Evolutionary conservation across 2,329 filamentous ascomycete genomes (phyloP).

Genomic region (Hyphodiscus sp.): DNA sequence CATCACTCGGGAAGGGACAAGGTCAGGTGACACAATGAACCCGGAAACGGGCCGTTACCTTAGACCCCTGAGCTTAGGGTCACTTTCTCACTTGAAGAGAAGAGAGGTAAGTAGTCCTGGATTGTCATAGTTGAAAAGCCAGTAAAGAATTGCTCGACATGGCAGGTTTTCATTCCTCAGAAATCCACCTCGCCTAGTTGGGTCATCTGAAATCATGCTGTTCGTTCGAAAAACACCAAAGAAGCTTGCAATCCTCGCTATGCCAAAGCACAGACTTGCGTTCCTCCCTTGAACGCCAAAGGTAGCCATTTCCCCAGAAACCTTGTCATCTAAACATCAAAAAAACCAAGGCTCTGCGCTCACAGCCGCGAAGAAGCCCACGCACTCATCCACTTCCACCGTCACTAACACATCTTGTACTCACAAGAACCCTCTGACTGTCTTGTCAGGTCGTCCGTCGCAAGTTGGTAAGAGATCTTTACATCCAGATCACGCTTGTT

Average conservation of each 20-base stretch:
- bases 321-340: conserved; percentile 1
- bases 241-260: background rate
- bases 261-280: background rate
- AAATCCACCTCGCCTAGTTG: background rate
- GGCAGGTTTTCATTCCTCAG: background rate
- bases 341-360: conserved; percentile 26
- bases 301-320: background rate
- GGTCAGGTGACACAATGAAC: background rate
- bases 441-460: conserved; percentile 67
- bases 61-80: too few relatives aligned
- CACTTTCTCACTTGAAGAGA: background rate
- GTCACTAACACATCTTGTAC: conserved; percentile 69
- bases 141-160: too few relatives aligned
- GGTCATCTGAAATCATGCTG: background rate
- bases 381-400: conserved; percentile 8
- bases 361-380: conserved; percentile 29
- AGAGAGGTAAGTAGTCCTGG: too few relatives aligned
- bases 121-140: too few relatives aligned
- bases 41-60: too few relatives aligned
- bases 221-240: background rate
- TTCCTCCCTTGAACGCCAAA: background rate
- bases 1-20: background rate
- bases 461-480: conserved; percentile 72
- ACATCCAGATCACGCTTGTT: conserved; percentile 96
- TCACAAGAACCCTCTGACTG: conserved; percentile 61